Percentiles rank a stretch among this genome's conserved stretches.
phyloP scores from a whole-genome alignment of 768 basidiomycete species.

The Lyophyllum semitale region DNA sequence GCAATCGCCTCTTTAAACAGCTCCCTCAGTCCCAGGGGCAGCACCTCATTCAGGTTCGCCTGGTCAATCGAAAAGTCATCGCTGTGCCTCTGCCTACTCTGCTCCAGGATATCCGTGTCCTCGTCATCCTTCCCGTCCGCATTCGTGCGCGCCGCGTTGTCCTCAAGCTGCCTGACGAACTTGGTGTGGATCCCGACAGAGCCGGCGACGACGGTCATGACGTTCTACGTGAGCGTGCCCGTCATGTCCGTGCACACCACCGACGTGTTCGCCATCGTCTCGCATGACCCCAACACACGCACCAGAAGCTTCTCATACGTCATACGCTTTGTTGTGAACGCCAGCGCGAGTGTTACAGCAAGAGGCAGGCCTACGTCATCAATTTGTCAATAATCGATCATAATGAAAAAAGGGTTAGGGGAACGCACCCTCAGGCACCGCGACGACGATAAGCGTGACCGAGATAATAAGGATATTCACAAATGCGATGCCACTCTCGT shows the following conservation, averaged over 20 bases:
- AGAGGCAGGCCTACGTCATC: slow-evolving; percentile 75
- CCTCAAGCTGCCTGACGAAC: slow-evolving; percentile 79
- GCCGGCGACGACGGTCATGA: slow-evolving; percentile 95
- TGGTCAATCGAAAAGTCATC: slow-evolving; percentile 90
- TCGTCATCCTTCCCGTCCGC: slow-evolving; percentile 54
- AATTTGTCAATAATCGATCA: slow-evolving; percentile 8
- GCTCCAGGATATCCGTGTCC: slow-evolving; percentile 26
- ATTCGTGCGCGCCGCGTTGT: slow-evolving; percentile 73
- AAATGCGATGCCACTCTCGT: slow-evolving; percentile 86
- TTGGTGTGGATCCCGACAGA: slow-evolving; percentile 94
- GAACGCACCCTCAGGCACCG: slow-evolving; percentile 47
- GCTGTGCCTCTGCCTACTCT: slow-evolving; percentile 41
- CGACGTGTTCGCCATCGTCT: slow-evolving; percentile 98
- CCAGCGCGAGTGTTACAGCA: slow-evolving; percentile 93
- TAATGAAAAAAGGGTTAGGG: background rate
- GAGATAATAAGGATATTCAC: slow-evolving; percentile 93
- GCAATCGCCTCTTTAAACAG: slow-evolving; percentile 87
- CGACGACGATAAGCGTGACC: slow-evolving; percentile 72
- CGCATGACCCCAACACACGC: slow-evolving; percentile 93
- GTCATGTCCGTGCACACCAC: slow-evolving; percentile 97
- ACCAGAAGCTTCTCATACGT: slow-evolving; percentile 93
- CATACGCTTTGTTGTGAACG: slow-evolving; percentile 99
- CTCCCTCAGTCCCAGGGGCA: slow-evolving; percentile 59
- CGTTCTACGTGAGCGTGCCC: slow-evolving; percentile 93
- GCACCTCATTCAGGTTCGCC: slow-evolving; percentile 59